These are phyloP conservation scores for Acanthamoeba divionensis DNA, from an alignment of 208 protist species.

Conservation along the genomic window DNA sequence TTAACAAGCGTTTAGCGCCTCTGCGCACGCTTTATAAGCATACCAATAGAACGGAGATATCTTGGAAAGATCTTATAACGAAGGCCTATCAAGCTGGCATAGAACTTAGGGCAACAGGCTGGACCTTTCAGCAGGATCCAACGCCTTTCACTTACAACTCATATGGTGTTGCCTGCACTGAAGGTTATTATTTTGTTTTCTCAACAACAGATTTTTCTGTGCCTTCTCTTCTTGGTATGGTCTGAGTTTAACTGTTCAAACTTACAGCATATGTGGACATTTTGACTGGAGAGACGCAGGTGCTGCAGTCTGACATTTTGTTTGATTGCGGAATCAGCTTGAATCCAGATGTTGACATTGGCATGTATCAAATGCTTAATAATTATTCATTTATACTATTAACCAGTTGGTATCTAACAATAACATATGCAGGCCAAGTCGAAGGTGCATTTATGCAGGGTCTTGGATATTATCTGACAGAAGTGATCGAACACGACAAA, in stretches of 20 bases:
- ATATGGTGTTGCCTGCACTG: constrained; percentile 67
- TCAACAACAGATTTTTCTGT: no score
- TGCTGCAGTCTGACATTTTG: constrained; percentile 69
- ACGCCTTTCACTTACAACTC: constrained; percentile 81
- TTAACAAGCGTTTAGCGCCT: background rate
- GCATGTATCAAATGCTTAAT: constrained; percentile 70
- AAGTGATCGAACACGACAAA: no score
- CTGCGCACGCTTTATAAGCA: no score
- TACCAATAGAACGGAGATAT: background rate
- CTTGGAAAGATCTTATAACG: constrained; percentile 24
- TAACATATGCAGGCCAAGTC: background rate
- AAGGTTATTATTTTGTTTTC: constrained; percentile 65
- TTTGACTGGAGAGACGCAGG: constrained; percentile 74
- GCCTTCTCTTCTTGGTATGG: no score
- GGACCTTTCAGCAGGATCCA: no score
- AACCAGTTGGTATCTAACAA: background rate
- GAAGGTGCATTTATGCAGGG: constrained; percentile 85
- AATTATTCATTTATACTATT: background rate
- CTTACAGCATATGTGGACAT: constrained; percentile 70
- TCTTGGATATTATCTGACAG: constrained; percentile 77
- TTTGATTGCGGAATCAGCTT: constrained; percentile 74
- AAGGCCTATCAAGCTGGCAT: constrained; percentile 72
- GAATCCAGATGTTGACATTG: constrained; percentile 79
- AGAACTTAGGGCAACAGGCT: constrained; percentile 71
- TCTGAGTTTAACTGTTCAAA: no score